Evolutionary conservation across 163 green algal species (phyloP), one percentile per base, ranked within the genome.

Genomic region (Scenedesmus sp.): DNA sequence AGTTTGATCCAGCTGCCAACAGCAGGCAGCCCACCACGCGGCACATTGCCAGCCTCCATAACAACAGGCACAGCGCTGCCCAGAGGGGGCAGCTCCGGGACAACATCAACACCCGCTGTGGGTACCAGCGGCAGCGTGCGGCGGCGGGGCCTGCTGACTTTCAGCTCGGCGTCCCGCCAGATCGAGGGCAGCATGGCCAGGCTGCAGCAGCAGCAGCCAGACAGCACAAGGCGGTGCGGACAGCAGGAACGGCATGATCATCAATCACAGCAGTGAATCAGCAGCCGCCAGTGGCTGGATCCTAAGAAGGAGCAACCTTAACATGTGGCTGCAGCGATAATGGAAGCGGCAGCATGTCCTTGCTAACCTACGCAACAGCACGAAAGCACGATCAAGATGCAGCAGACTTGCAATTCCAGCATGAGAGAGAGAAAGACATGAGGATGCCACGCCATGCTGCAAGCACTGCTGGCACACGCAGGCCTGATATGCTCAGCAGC

Each of bases 21-120:
- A 34, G 26, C 74, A 23, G 90, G 90, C 83, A 87, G 56, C 4
- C 60, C 54, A 26, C 13, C 12, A 4, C 20, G 70, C 20, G 83
- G 90, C 84, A 90, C 54, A 46, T 55, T 52, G 18, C 56, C 16
- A 16, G 81, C 34, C 23, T 90, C 56, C 57, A 93, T 81, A 6
- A 93, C 54, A 2, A 93, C 90, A 60, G 90, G 90, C 74, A 93
- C 9, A 0, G 74, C 84, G 20, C 20, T 93, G 59, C 90, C 90
- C 84, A 93, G 67, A 8, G 55, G n/a, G 2, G 59, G 90, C 54
- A 90, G 62, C 79, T 64, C n/a, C 1, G 13, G 0, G 16, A 92
- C 66, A 9, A 83, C 1, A 2, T 74, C 57, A 8, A 56, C 46
- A 4, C 59, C 81, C 34, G 62, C 54, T 26, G 7, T 10, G 9